Evolutionary conservation across 129 eudicot species (phyloP).

Genomic region (Apium graveolens): DNA sequence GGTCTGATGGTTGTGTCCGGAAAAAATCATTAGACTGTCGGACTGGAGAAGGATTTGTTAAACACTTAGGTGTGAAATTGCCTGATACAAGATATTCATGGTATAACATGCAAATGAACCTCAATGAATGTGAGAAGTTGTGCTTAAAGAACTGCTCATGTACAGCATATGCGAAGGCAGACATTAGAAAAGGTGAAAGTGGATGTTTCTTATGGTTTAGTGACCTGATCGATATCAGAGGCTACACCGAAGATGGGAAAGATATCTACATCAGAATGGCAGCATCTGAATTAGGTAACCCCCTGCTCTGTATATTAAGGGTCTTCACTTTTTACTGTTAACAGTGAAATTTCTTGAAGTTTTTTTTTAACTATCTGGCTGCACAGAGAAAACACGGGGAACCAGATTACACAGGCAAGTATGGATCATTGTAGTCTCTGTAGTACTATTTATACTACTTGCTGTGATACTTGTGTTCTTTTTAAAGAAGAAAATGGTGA

Average conservation of each 20-base stretch:
- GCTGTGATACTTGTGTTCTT: background rate
- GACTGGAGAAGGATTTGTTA: background rate
- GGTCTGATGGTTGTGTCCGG: background rate
- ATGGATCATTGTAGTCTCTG: background rate
- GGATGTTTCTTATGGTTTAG: background rate
- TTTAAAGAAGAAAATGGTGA: background rate
- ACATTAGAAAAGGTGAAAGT: background rate
- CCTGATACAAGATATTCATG: background rate
- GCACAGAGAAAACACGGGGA: background rate
- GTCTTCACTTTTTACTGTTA: no score
- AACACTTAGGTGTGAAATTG: background rate
- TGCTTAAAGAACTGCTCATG: background rate
- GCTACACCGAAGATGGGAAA: background rate
- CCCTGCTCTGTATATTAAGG: background rate
- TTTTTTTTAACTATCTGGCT: background rate
- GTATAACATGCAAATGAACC: background rate
- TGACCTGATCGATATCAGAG: background rate
- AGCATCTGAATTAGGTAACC: background rate
- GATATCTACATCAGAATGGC: background rate
- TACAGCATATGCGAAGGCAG: background rate
- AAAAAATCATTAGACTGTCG: background rate
- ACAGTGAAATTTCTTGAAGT: background rate
- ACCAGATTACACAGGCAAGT: background rate
- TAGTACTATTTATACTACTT: background rate
- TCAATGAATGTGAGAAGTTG: background rate